Evolutionary conservation across 2,329 filamentous ascomycete species (phyloP).

Genomic region (Pseudonectria buxi): DNA sequence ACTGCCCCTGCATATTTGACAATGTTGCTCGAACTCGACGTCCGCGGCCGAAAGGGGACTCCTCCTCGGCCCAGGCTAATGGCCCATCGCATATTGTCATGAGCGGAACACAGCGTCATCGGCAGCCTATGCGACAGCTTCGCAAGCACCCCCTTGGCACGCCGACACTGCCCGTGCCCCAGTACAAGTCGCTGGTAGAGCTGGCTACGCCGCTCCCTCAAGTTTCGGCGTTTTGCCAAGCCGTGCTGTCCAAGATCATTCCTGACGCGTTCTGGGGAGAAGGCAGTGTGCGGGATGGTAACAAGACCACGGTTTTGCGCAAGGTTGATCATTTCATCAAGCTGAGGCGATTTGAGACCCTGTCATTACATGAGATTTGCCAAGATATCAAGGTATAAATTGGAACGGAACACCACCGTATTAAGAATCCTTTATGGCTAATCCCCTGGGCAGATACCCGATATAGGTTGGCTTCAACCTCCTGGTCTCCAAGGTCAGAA

Average conservation of each 20-base stretch:
- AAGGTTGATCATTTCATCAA: conserved; percentile 72
- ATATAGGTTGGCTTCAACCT: conserved; percentile 66
- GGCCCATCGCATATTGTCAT: conserved; percentile 2
- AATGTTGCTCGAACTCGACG: conserved; percentile 3
- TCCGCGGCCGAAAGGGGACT: conserved; percentile 2
- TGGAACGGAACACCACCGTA: not conserved
- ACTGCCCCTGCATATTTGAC: conserved; percentile 57
- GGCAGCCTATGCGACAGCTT: conserved; percentile 3
- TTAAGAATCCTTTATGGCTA: not conserved
- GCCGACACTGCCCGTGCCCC: conserved; percentile 5
- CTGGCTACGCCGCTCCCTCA: conserved; percentile 59
- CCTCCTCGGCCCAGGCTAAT: conserved; percentile 1
- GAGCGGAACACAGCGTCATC: conserved; percentile 9
- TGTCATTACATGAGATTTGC: conserved; percentile 70
- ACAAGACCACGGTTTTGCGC: conserved; percentile 54
- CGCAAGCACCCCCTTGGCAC: conserved; percentile 4
- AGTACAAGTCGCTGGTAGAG: conserved; percentile 48
- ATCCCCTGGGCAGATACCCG: conserved; percentile 45
- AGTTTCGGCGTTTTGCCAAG: conserved; percentile 83
- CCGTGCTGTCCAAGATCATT: conserved; percentile 64
- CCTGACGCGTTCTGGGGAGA: conserved; percentile 69
- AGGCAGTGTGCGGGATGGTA: conserved; percentile 46
- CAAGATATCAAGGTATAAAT: conserved; percentile 72
- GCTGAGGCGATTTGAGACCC: conserved; percentile 72
- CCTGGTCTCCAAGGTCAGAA: conserved; percentile 43